phyloP scores from a whole-genome alignment of 768 basidiomycete species.

The Boletus tylopilopsis region DNA sequence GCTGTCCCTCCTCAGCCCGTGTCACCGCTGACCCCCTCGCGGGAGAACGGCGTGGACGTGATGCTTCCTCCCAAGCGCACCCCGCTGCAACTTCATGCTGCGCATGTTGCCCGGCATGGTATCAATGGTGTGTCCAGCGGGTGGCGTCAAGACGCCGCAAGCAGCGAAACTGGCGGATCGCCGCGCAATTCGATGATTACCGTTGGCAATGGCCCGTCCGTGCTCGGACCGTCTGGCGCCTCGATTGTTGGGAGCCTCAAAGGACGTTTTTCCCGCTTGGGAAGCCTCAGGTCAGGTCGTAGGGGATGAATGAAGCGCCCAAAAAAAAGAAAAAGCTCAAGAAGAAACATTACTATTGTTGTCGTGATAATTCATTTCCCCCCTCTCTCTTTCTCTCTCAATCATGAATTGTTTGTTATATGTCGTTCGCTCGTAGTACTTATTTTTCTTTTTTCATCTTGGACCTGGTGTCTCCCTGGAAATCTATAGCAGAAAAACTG shows the following conservation, averaged over 20 bases:
- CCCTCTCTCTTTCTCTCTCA: too few species aligned
- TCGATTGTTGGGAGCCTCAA: slow-evolving; percentile 66
- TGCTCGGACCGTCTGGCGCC: slow-evolving; percentile 40
- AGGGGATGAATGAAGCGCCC: slow-evolving; percentile 16
- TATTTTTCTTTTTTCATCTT: neutral
- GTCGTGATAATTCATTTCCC: slow-evolving; percentile 3
- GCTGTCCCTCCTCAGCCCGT: slow-evolving; percentile 43
- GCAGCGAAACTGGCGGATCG: slow-evolving; percentile 48
- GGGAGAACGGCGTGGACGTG: slow-evolving; percentile 8
- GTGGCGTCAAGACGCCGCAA: slow-evolving; percentile 51
- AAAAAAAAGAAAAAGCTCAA: neutral
- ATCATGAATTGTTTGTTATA: neutral
- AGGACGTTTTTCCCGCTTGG: slow-evolving; percentile 73
- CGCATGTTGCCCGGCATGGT: slow-evolving; percentile 77
- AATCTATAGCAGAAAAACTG: slow-evolving; percentile 10
- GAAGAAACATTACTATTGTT: neutral
- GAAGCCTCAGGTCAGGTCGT: slow-evolving; percentile 60
- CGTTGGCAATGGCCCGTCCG: slow-evolving; percentile 48
- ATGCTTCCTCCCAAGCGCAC: slow-evolving; percentile 51
- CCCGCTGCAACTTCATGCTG: slow-evolving; percentile 74
- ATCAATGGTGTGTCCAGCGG: slow-evolving; percentile 79
- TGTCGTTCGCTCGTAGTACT: slow-evolving; percentile 4
- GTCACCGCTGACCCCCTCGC: slow-evolving; percentile 33
- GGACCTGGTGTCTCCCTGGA: neutral
- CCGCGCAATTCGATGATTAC: slow-evolving; percentile 76